Base-by-base conservation (phyloP, 2,329 filamentous ascomycete species). In the Trichoderma koningiopsis region DNA sequence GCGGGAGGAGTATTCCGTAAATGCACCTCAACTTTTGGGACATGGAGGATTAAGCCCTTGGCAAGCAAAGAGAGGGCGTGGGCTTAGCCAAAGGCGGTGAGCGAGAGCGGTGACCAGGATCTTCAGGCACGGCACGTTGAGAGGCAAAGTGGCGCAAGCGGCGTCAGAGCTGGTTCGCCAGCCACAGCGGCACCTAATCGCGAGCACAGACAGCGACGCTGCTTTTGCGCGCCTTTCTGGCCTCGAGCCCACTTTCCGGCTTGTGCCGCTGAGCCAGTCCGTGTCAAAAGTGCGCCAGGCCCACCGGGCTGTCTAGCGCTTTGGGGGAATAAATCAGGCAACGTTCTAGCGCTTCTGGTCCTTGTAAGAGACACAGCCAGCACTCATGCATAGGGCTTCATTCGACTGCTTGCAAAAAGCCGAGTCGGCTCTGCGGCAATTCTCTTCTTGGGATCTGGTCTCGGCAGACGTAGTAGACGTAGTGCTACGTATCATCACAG, bases 181-280 rank as follows among this genome's bases (percentile, higher is more conserved):
- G 63, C 63, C 63, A 67, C 40, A 67, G 63, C 63, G 63, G 63
- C 55, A 67, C 27, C 63, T 67, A 59, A 67, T 59, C 55, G 55
- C 63, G 55, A 35, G 56, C 62, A 67, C 55, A 53, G n/a, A 67
- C 56, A 53, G n/a, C 31, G 56, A 37, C 60, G 68, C 68, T 56
- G 68, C 68, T 68, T 70, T 70, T 70, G 55, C 62, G 53, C 33
- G 40, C 7, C 13, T 37, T 49, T 22, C 47, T 24, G n/a, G 47
- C 22, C 40, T 37, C 6, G 14, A 58, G 14, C 27, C 53, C 52
- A 56, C 63, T 43, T 35, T 56, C 49, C 62, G 62, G 62, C 62
- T 56, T 56, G 49, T 65, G 62, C 62, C 62, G 62, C 61, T 56
- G 47, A 52, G 62, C 43, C 62, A 65, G 24, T 19, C 40, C 40